These are phyloP conservation scores for Styphnolobium japonicum DNA, from an alignment of 306 rosid genomes.

Conservation along the genomic window DNA sequence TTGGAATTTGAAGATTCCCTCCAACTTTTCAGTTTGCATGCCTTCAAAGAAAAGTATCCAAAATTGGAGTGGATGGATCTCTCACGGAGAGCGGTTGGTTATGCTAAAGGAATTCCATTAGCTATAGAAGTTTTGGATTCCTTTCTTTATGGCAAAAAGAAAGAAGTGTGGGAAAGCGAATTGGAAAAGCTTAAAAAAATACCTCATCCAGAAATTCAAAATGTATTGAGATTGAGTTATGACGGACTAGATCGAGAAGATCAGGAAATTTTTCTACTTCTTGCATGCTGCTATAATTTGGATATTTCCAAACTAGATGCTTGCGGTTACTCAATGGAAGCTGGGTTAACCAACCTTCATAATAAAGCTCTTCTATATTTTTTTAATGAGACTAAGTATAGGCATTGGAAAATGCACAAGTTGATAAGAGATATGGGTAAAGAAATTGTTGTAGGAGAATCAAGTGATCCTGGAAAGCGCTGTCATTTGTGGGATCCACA, in stretches of 20 bases:
- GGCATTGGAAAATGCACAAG: background rate
- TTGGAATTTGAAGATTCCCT: background rate
- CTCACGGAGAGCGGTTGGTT: background rate
- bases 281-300: no score
- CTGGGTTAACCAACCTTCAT: background rate
- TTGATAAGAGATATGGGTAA: background rate
- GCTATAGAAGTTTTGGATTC: background rate
- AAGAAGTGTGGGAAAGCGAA: background rate
- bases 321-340: background rate
- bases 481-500: background rate
- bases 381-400: no score
- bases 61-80: background rate
- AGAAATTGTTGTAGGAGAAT: background rate
- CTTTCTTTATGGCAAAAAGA: background rate
- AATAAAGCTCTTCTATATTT: background rate
- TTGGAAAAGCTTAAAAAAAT: background rate
- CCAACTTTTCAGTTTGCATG: background rate
- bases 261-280: background rate
- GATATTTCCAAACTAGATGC: background rate
- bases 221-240: background rate
- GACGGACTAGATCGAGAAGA: background rate
- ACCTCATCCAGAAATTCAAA: background rate
- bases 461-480: background rate
- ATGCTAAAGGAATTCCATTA: background rate
- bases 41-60: background rate